Base-by-base conservation (phyloP, 1,139 yeast genomes). In the Scheffersomyces illinoinensis region DNA sequence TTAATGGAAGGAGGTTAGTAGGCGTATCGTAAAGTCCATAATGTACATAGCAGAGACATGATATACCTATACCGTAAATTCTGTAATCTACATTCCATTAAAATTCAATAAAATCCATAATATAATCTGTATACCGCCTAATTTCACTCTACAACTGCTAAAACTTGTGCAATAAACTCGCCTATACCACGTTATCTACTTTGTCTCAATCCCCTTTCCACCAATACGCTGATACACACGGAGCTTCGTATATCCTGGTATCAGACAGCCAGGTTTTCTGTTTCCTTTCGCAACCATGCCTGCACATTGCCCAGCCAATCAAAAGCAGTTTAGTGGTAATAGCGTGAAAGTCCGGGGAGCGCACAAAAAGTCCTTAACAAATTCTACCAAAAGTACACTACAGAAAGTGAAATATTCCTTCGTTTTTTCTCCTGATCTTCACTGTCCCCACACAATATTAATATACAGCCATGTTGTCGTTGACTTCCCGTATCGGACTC, bases 401-500 rank as follows among this genome's bases (percentile, higher is more conserved):
- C 33, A 24, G 43, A 33, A 33, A 33, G 43, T 33, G 43, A 33
- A 33, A 33, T 33, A 33, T 33, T 33, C 43, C 14, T 14, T 33
- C 43, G 7, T 33, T 14, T 33, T 33, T 12, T 14, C 43, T 33
- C 43, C 43, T 33, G 17, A 33, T 10, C 43, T 4, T 33, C 43
- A 33, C 17, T 33, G 43, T 33, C 43, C 43, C 43, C 43, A 33
- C 43, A 33, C 43, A 33, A 33, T 33, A 33, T 33, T 33, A 1
- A 33, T 33, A 33, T 2, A 14, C 56, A 47, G 55, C 52, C 57
- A 76, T 76, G 79, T 71, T 75, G 61, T 69, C 73, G 52, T 59
- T 67, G 56, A 20, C 51, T n/a, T 60, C 75, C 50, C 74, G 77
- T 68, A 65, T 73, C 56, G 77, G 78, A 26, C 67, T 74, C 60